A percentile compares a stretch with the other conserved stretches of the same genome.
Evolutionary conservation across 2,329 filamentous ascomycete genomes (phyloP).

Genomic region (Fusarium papillatum): DNA sequence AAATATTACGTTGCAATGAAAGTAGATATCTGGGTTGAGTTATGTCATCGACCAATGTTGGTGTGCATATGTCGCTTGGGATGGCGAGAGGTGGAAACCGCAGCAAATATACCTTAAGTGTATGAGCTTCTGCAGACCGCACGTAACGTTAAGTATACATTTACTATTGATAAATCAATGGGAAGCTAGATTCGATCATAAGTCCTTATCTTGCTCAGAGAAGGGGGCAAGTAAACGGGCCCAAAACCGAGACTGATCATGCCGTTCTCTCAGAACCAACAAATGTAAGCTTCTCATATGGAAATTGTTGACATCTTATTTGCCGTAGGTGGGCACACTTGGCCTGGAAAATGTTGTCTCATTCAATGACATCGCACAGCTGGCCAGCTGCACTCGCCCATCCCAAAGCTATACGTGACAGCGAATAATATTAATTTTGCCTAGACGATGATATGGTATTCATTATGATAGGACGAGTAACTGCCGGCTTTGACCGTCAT

Average conservation of each 20-base stretch:
- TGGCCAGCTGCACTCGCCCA: background rate
- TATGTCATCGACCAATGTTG: background rate
- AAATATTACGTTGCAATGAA: background rate
- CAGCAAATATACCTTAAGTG: background rate
- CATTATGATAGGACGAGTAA: constrained; percentile 44
- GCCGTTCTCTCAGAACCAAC: constrained; percentile 33
- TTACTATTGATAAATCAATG: background rate
- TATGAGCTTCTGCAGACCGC: no score
- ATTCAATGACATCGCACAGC: background rate
- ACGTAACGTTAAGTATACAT: no score
- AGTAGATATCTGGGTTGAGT: constrained; percentile 18
- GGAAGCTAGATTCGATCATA: background rate
- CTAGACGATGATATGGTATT: background rate
- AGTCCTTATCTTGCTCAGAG: constrained; percentile 12
- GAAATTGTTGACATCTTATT: background rate
- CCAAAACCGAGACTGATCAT: constrained; percentile 1
- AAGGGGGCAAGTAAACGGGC: constrained; percentile 15
- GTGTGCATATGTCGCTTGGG: background rate
- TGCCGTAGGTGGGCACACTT: background rate
- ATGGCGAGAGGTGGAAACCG: background rate
- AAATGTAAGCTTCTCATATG: background rate
- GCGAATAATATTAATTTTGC: background rate
- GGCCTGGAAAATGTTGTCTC: background rate
- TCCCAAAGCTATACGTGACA: background rate
- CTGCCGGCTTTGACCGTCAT: constrained; percentile 46